Conservation (phyloP, 1,284 basidiomycete genomes). For the Moesziomyces antarcticus region DNA sequence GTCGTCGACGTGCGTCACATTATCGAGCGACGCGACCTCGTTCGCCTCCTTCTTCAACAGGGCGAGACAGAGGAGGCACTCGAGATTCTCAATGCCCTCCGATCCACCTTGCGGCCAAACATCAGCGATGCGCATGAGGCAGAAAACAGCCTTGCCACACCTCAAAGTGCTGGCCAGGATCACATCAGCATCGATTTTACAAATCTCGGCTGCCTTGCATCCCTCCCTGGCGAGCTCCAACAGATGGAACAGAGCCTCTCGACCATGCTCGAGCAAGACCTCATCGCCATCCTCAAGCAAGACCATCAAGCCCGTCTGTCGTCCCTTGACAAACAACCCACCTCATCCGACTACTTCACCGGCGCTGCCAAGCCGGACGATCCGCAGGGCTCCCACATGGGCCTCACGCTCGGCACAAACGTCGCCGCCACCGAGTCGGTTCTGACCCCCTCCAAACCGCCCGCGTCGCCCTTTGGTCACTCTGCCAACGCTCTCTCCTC, state of each 20-base stretch:
- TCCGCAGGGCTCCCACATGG: not conserved
- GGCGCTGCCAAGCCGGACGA: not conserved
- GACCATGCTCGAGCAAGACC: slow-evolving; percentile 70
- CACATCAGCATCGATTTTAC: slow-evolving; percentile 1
- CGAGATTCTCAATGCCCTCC: slow-evolving; percentile 52
- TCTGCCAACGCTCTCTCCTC: slow-evolving; percentile 14
- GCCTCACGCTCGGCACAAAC: slow-evolving; percentile 1
- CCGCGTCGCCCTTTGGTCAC: slow-evolving; percentile 26
- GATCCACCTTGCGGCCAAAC: slow-evolving; percentile 6
- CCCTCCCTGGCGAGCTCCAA: slow-evolving; percentile 53
- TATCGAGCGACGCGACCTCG: slow-evolving; percentile 56
- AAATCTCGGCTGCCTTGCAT: slow-evolving; percentile 30
- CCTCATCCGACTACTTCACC: slow-evolving; percentile 9
- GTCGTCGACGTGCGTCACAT: slow-evolving; percentile 46
- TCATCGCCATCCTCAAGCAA: slow-evolving; percentile 77
- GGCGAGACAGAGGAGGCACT: slow-evolving; percentile 64
- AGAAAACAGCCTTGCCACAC: not conserved
- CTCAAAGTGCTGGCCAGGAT: not conserved
- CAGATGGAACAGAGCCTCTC: slow-evolving; percentile 51
- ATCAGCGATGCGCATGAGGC: not conserved
- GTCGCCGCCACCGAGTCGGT: slow-evolving; percentile 4
- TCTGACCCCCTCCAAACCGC: slow-evolving; percentile 18
- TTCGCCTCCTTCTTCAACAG: slow-evolving; percentile 53
- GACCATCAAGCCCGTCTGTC: slow-evolving; percentile 72
- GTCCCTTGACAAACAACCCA: not conserved